A percentile compares a stretch with the other conserved stretches of the same genome.
Evolutionary conservation across 2,329 filamentous ascomycete genomes (phyloP).

Genomic region (Fonsecaea monophora): DNA sequence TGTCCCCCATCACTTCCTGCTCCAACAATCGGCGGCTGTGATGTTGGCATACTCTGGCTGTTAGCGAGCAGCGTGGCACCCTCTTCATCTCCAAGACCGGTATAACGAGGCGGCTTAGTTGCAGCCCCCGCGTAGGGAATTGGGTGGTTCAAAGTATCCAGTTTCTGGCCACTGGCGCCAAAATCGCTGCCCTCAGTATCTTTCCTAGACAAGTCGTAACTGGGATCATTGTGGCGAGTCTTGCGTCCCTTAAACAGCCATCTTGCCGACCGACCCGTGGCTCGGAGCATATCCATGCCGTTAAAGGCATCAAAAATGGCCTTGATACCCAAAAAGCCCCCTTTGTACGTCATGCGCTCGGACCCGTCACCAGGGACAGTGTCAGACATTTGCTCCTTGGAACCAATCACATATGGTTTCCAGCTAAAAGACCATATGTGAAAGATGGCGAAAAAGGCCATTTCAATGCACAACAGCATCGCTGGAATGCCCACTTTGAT

Average conservation of each 20-base stretch:
- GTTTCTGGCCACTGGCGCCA: slow-evolving; percentile 26
- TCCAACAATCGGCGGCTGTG: slow-evolving; percentile 4
- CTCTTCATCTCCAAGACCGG: slow-evolving; percentile 44
- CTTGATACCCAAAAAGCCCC: slow-evolving; percentile 68
- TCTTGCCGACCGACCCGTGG: slow-evolving; percentile 74
- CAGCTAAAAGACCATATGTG: slow-evolving; percentile 86
- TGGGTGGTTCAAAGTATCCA: slow-evolving; percentile 20
- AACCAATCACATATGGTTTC: slow-evolving; percentile 67
- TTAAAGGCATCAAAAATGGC: slow-evolving; percentile 77
- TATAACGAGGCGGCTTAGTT: slow-evolving; percentile 21
- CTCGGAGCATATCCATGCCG: slow-evolving; percentile 82
- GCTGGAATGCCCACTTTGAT: slow-evolving; percentile 81
- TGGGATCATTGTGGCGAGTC: slow-evolving; percentile 49
- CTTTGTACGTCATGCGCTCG: slow-evolving; percentile 58
- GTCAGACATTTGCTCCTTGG: slow-evolving; percentile 55
- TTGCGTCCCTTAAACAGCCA: slow-evolving; percentile 81
- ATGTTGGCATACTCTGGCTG: slow-evolving; percentile 18
- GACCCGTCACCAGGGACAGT: slow-evolving; percentile 51
- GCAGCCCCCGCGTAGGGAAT: slow-evolving; percentile 26
- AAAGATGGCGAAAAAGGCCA: slow-evolving; percentile 78
- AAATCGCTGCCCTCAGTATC: slow-evolving; percentile 25
- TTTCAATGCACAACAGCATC: slow-evolving; percentile 80
- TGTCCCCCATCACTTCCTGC: slow-evolving; percentile 8
- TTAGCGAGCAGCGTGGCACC: slow-evolving; percentile 49
- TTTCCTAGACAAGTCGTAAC: slow-evolving; percentile 45